These are phyloP conservation scores for Arbutus unedo DNA, from an alignment of 148 eudicot species.

Conservation along the genomic window DNA sequence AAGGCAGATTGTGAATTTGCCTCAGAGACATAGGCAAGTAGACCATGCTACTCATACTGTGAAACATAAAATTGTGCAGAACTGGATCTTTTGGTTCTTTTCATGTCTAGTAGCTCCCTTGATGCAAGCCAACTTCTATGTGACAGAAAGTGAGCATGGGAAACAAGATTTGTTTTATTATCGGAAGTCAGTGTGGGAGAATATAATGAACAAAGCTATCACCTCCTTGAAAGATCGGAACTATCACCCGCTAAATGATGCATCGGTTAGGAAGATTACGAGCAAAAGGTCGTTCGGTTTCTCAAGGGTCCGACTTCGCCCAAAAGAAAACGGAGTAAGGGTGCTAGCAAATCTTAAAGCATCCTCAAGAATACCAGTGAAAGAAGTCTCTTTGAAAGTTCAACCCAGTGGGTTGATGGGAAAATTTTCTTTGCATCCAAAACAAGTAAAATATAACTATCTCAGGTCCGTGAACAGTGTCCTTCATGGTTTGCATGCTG, in stretches of 20 bases:
- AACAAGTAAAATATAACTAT: slow-evolving; percentile 14
- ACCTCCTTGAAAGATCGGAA: slow-evolving; percentile 33
- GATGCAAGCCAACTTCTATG: slow-evolving; percentile 76
- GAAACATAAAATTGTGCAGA: slow-evolving; percentile 42
- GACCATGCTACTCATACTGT: slow-evolving; percentile 21
- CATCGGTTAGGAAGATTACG: slow-evolving; percentile 35
- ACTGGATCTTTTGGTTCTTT: slow-evolving; percentile 87
- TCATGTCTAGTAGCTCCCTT: slow-evolving; percentile 56
- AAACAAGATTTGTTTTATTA: slow-evolving; percentile 64
- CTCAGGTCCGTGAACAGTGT: slow-evolving; percentile 64
- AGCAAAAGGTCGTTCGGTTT: slow-evolving; percentile 71
- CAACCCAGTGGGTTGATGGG: slow-evolving; percentile 8
- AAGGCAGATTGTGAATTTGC: slow-evolving; percentile 13
- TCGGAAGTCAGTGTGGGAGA: slow-evolving; percentile 58
- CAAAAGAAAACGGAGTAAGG: slow-evolving; percentile 67
- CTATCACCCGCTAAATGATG: slow-evolving; percentile 36
- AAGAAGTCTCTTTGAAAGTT: slow-evolving; percentile 16
- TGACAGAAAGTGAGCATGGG: slow-evolving; percentile 81
- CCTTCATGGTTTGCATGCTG: slow-evolving; percentile 63
- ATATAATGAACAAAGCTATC: slow-evolving; percentile 35
- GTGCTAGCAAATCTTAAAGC: slow-evolving; percentile 70
- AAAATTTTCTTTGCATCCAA: slow-evolving; percentile 13
- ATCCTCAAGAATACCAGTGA: slow-evolving; percentile 41
- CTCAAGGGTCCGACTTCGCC: slow-evolving; percentile 77
- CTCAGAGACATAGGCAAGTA: background rate